Evolutionary conservation across 2,329 filamentous ascomycete species (phyloP).

Genomic region (Penicillium sp.): DNA sequence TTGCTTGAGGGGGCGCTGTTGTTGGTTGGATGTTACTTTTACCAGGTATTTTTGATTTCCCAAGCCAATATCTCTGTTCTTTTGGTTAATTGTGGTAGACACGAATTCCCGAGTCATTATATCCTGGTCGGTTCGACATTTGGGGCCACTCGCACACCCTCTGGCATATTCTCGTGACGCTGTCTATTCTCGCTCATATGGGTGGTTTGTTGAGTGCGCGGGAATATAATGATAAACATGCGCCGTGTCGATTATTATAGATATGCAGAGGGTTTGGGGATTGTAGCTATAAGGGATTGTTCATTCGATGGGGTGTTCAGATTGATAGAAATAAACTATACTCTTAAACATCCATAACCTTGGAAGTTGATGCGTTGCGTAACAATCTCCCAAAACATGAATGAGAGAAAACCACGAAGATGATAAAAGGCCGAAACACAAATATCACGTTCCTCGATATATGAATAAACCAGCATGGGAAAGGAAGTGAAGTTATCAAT

Average conservation of each 20-base stretch:
- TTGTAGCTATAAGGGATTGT: not conserved
- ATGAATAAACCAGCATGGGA: too few relatives aligned
- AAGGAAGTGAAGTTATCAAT: too few relatives aligned
- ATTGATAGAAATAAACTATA: not conserved
- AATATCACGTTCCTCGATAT: too few relatives aligned
- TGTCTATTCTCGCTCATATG: slow-evolving; percentile 3
- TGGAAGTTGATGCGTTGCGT: too few relatives aligned
- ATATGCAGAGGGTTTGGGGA: not conserved
- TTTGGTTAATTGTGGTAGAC: slow-evolving; percentile 1
- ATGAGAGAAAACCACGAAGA: too few relatives aligned
- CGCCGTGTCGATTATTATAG: not conserved
- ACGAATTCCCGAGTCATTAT: slow-evolving; percentile 25
- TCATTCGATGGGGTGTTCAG: not conserved
- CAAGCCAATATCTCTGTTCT: too few relatives aligned
- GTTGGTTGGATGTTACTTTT: slow-evolving; percentile 31
- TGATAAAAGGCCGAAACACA: too few relatives aligned
- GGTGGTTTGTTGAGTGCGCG: slow-evolving; percentile 34
- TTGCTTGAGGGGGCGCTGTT: slow-evolving; percentile 33
- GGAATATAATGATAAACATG: slow-evolving; percentile 30
- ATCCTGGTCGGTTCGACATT: slow-evolving; percentile 35
- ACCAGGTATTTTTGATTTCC: slow-evolving; percentile 2
- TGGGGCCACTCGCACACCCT: slow-evolving; percentile 36
- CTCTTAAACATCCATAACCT: too few relatives aligned
- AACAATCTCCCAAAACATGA: too few relatives aligned
- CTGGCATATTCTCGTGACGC: slow-evolving; percentile 36